Percentiles rank a stretch among this genome's conserved stretches.
Evolutionary conservation across 257 asterid genomes (phyloP).

Genomic region (Mitragyna speciosa): DNA sequence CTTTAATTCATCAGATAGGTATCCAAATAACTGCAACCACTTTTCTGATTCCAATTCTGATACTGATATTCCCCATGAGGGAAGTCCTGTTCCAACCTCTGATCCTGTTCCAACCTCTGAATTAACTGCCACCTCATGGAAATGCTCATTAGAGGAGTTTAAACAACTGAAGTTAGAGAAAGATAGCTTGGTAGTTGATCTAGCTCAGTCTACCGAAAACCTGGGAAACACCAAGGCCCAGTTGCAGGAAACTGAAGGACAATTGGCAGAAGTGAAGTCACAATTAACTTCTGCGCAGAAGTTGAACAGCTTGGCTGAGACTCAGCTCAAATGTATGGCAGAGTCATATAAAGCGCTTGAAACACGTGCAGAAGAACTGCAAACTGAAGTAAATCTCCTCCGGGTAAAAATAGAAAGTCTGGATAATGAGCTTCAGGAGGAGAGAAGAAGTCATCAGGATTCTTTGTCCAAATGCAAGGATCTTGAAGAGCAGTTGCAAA

Average conservation of each 20-base stretch:
- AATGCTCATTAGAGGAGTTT: conserved; percentile 80
- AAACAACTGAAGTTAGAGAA: conserved; percentile 78
- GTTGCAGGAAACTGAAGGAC: conserved; percentile 66
- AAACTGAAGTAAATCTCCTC: conserved; percentile 63
- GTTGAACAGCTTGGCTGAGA: conserved; percentile 83
- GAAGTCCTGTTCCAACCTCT: conserved; percentile 74
- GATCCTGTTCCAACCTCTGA: conserved; percentile 85
- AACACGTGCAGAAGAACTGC: conserved; percentile 67
- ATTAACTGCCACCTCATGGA: conserved; percentile 61
- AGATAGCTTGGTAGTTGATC: conserved; percentile 60
- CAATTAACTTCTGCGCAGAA: conserved; percentile 71
- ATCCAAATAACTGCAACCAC: conserved; percentile 54
- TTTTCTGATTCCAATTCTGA: conserved; percentile 80
- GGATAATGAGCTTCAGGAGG: conserved; percentile 72
- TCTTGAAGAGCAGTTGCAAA: conserved; percentile 67
- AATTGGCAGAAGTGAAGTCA: conserved; percentile 77
- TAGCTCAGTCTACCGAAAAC: conserved; percentile 52
- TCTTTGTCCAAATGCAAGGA: conserved; percentile 59
- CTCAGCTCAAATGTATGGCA: conserved; percentile 97
- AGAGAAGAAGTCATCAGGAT: conserved; percentile 56
- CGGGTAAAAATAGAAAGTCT: conserved; percentile 53
- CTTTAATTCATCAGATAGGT: conserved; percentile 47
- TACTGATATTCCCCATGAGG: conserved; percentile 72
- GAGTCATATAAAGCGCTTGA: conserved; percentile 89
- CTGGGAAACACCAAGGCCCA: conserved; percentile 63